Conservation (phyloP, 768 basidiomycete genomes). For the Boletus bicolor region DNA sequence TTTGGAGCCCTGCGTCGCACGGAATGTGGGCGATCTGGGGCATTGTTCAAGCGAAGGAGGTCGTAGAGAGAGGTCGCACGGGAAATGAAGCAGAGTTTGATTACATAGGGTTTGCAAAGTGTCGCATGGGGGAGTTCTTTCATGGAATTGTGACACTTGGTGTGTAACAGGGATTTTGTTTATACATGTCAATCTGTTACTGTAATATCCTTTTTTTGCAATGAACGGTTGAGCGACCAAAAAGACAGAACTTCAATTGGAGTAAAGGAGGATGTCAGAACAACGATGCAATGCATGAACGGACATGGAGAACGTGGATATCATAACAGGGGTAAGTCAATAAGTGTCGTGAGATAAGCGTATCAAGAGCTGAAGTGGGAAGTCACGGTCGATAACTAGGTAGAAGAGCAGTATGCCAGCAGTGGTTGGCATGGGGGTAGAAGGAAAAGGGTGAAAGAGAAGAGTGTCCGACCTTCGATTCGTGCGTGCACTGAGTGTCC, state of each 20-base stretch:
- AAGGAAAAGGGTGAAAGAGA: slow-evolving; percentile 17
- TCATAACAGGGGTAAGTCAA: slow-evolving; percentile 37
- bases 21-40: slow-evolving; percentile 97
- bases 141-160: slow-evolving; percentile 51
- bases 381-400: slow-evolving; percentile 11
- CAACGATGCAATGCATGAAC: slow-evolving; percentile 19
- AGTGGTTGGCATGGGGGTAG: slow-evolving; percentile 6
- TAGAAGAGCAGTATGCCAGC: slow-evolving; percentile 8
- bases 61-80: slow-evolving; percentile 50
- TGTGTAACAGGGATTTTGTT: slow-evolving; percentile 13
- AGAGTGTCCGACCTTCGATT: slow-evolving; percentile 43
- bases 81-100: slow-evolving; percentile 74
- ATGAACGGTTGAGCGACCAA: slow-evolving; percentile 4
- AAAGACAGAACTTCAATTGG: slow-evolving; percentile 37
- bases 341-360: slow-evolving; percentile 32
- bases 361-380: slow-evolving; percentile 25
- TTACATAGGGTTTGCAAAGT: slow-evolving; percentile 78
- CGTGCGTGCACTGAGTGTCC: slow-evolving; percentile 1
- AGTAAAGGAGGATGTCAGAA: slow-evolving; percentile 43
- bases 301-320: slow-evolving; percentile 41
- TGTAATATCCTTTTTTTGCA: neutral
- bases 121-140: slow-evolving; percentile 64
- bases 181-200: neutral
- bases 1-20: slow-evolving; percentile 90
- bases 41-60: slow-evolving; percentile 82